Evolutionary conservation across 2,329 filamentous ascomycete genomes (phyloP).

Genomic region (Didymella keratinophila): DNA sequence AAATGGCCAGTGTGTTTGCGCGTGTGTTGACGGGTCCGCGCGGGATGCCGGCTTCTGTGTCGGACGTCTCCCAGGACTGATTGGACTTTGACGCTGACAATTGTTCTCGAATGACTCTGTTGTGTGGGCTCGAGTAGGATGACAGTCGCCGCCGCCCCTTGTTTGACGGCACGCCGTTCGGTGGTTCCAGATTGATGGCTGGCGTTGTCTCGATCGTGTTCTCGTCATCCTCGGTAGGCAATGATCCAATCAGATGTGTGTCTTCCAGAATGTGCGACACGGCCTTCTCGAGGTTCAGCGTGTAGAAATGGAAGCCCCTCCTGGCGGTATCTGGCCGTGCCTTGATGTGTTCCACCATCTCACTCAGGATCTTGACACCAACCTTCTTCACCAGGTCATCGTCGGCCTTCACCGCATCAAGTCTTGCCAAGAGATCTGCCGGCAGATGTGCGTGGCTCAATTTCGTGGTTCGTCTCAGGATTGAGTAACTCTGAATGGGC

Average conservation of each 20-base stretch:
- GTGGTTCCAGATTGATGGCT: slow-evolving; percentile 43
- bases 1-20: slow-evolving; percentile 88
- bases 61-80: slow-evolving; percentile 69
- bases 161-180: slow-evolving; percentile 32
- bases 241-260: slow-evolving; percentile 77
- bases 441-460: slow-evolving; percentile 89
- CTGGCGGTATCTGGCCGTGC: slow-evolving; percentile 57
- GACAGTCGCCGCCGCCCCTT: slow-evolving; percentile 69
- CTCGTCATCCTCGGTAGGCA: slow-evolving; percentile 54
- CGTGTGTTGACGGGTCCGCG: slow-evolving; percentile 75
- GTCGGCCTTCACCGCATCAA: slow-evolving; percentile 77
- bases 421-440: slow-evolving; percentile 69
- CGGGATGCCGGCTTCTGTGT: slow-evolving; percentile 79
- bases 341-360: slow-evolving; percentile 82
- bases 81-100: slow-evolving; percentile 63
- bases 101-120: slow-evolving; percentile 82
- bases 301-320: slow-evolving; percentile 95
- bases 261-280: slow-evolving; percentile 92
- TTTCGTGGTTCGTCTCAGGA: slow-evolving; percentile 92
- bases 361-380: slow-evolving; percentile 82
- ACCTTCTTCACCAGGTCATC: slow-evolving; percentile 82
- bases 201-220: slow-evolving; percentile 58
- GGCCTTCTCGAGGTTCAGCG: slow-evolving; percentile 93
- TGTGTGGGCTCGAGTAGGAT: slow-evolving; percentile 85
- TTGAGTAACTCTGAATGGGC: slow-evolving; percentile 97